Evolutionary conservation across 2,329 filamentous ascomycete species (phyloP), one percentile per base, ranked within the genome.

Genomic region (Neoarthrinium moseri): DNA sequence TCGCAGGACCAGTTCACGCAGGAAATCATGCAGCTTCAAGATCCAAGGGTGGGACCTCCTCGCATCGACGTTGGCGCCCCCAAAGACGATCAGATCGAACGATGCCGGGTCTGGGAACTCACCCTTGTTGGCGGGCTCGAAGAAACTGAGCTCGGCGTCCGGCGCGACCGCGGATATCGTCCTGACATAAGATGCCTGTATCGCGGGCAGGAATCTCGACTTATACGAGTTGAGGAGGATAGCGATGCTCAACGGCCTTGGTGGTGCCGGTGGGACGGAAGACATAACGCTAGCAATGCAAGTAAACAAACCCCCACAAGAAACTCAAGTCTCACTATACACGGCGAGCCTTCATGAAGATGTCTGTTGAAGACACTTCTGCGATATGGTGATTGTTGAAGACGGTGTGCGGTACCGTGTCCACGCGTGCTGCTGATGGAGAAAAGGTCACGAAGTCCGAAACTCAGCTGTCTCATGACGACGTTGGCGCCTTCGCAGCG

Each of bases 21-120:
- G 53, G 48, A 69, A 74, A 3, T 60, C 54, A 48, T 72, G 63
- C 6, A 73, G 60, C 29, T 66, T 62, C 29, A 69, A 50, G 15
- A 74, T 68, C 69, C 71, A 73, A n/a, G 52, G 51, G 39, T 67
- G 60, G 2, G 50, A 57, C 43, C 63, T 65, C 44, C 65, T 63
- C 8, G 69, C 65, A 51, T 74, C 69, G 35, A 66, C 66, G 34
- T 70, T 72, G 20, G 66, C 63, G 40, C 71, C 70, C 47, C 67
- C 70, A 10, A 73, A 48, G 38, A 72, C 63, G 44, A 74, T 68
- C 35, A 73, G 57, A 51, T 73, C 67, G 51, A 70, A 73, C 18
- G 55, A 51, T 4, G 52, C 52, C 13, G 66, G 65, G 43, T 72
- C 59, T 2, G 71, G 69, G 30, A 67, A 64, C 42, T 56, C 53